Base-by-base conservation (phyloP, 257 asterid genomes). In the Craterostigma plantagineum region DNA sequence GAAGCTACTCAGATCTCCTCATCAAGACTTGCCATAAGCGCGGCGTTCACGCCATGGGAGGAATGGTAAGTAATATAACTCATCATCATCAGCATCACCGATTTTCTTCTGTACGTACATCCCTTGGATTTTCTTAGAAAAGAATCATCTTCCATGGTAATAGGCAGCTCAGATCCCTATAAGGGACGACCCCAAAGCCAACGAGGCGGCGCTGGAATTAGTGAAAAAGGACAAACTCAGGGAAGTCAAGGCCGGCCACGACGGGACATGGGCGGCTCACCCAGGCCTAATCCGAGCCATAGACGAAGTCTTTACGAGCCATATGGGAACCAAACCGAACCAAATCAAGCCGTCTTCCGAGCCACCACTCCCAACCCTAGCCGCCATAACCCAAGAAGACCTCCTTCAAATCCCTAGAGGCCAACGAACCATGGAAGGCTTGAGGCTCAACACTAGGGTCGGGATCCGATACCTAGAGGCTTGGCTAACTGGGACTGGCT, bases 231-330 rank as follows among this genome's bases (percentile, higher is more conserved):
- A 90, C 66, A 90, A 83, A 43, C 62, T 64, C 36, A 41, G 95
- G 42, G 95, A 90, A 62, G 99, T 72, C 48, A 60, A 39, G 38
- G 99, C 99, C 0, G 99, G 99, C 33, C 99, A 83, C 38, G 99
- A 90, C 18, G 98, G 98, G 11, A 90, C 98, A 0, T 90, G 95
- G 95, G 98, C 98, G 9, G 98, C 98, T 8, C 99, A 90, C 68
- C 99, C 99, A 0, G 98, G 99, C n/a, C 58, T 90, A 10, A 83
- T 90, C 58, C 92, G 92, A 0, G 44, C 71, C 14, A 76, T 81
- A 30, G 59, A 50, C 53, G 78, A 83, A 45, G 94, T 77, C 14
- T 90, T 83, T 62, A 67, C 60, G 46, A 17, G 6, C 61, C 38
- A 57, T 61, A 79, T 87, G 93, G 67, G 68, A 36, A 50, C 48